Conservation (phyloP, 2,329 filamentous ascomycete genomes). For the Phyllosticta paracitricarpa region DNA sequence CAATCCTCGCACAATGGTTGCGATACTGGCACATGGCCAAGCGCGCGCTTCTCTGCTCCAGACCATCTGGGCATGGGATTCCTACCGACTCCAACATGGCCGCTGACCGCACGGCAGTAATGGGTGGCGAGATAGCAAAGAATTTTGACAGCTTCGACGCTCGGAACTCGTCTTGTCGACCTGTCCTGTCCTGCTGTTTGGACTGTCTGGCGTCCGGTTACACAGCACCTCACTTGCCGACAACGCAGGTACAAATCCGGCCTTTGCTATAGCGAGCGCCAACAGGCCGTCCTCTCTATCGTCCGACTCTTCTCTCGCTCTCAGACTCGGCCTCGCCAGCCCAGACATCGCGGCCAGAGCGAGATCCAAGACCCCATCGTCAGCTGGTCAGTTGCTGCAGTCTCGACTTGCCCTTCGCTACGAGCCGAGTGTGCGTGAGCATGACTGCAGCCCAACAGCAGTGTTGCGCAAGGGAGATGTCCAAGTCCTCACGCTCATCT, state of each 20-base stretch:
- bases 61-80: neutral
- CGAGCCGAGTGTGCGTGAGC: neutral
- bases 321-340: neutral
- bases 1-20: neutral
- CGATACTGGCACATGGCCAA: neutral
- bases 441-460: neutral
- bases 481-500: neutral
- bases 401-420: neutral
- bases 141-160: neutral
- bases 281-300: neutral
- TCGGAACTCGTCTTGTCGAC: neutral
- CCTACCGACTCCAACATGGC: neutral
- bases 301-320: neutral
- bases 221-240: slow-evolving; percentile 1
- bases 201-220: neutral
- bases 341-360: neutral
- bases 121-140: neutral
- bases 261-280: neutral
- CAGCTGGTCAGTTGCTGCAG: neutral
- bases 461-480: neutral
- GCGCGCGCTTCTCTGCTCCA: neutral
- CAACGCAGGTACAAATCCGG: slow-evolving; percentile 1
- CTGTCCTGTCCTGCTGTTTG: neutral
- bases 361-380: neutral
- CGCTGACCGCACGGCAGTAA: neutral